Evolutionary conservation across 176 grass and related monocot species (phyloP), one percentile per base, ranked within the genome.

Genomic region (Themeda triandra): DNA sequence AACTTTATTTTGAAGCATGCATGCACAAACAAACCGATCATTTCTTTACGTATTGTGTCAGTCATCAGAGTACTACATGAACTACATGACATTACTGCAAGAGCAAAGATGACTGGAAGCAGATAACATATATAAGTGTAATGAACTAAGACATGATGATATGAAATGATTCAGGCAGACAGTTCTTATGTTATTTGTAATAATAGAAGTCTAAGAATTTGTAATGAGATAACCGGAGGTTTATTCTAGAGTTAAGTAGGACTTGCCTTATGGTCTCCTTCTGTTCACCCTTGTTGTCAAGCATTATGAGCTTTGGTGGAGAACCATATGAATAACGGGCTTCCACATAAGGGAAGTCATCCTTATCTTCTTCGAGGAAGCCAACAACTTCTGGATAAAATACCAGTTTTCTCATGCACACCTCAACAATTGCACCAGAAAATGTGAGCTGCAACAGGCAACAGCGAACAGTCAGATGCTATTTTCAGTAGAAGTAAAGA

Each of bases 251-350:
- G 58, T 37, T 69, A 63, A 65, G 58, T 66, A 32, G 29, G 84
- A 87, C 82, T 75, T 90, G 78, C 97, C 97, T 90, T 86, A 99
- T 99, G 39, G 90, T 94, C 69, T 99, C 97, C 84, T 87, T 99
- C 21, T 89, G 82, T 41, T 96, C 88, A 29, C 88, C 89, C 25
- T 99, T 89, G 79, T 71, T 81, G 3, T 96, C 93, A 73, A 99
- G 93, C 97, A 99, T 94, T 82, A 96, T 94, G 77, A 99, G 91
- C 88, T 99, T 99, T 72, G 96, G 96, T 64, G 93, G 97, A 54
- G 97, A 92, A 54, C 81, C 86, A 91, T 89, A 99, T 30, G 78
- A 85, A 92, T 94, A 96, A 70, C 89, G 90, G 6, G 94, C 6
- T 91, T 92, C 87, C 63, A 96, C 62, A 65, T 92, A 92, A 66